Evolutionary conservation across 2,329 filamentous ascomycete genomes (phyloP), one percentile per base, ranked within the genome.

Genomic region (Aspergillus sclerotialis): DNA sequence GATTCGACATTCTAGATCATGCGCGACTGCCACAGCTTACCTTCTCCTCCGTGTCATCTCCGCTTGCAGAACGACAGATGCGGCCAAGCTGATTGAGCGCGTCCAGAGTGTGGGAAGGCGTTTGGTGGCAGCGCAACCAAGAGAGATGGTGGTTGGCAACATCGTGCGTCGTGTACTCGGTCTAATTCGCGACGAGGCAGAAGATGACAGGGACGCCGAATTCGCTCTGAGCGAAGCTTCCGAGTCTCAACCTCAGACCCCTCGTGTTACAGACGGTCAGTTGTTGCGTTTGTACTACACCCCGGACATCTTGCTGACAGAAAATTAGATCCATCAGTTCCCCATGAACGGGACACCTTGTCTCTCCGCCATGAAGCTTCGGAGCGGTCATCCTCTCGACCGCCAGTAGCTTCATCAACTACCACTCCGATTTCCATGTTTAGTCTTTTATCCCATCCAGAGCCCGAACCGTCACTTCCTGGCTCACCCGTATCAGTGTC

Each of bases 61-160:
- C 21, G 80, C 80, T 44, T 84, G 83, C 48, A 84, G 82, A 58
- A 89, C 82, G 67, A 73, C 75, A 41, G 83, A 90, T 58, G 81
- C 88, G 30, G 76, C 79, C 32, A 79, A 82, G 51, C 78, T 98
- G 32, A 78, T 96, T 39, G 76, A 82, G 49, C 80, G 85, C 45
- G 80, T 98, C 42, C 80, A 84, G 45, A 75, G 80, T 39, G 80
- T 90, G 15, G 92, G 92, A 36, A 75, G 79, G 48, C 77, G 80
- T 36, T 72, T 98, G 28, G 80, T 84, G 23, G 77, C 82, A 36
- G 89, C 92, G 6, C 87, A 94, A 52, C 90, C 90, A 11, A 78
- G 83, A 40, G 92, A 96, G 65, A 81, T 94, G 49, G 86, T 88
- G 4, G 87, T 95, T 28, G 90, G 88, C 33, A 98, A 98, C 55